Evolutionary conservation across 2,329 filamentous ascomycete species (phyloP).

Genomic region (Alternaria hordeiaustralica): DNA sequence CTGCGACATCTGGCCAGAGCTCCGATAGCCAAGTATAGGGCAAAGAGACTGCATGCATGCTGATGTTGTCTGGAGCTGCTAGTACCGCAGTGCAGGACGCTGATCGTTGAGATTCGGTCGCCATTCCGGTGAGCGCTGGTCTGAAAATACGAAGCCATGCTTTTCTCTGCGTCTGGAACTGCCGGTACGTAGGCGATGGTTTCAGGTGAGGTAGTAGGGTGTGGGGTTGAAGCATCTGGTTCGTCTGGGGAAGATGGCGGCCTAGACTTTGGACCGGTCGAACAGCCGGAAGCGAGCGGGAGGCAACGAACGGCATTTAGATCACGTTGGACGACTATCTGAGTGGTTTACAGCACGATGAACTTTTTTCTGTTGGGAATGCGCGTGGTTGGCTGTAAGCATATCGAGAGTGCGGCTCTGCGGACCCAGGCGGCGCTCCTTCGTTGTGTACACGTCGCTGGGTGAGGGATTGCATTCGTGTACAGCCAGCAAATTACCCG

Average conservation of each 20-base stretch:
- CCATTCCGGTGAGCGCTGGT: background rate
- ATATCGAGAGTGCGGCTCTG: constrained; percentile 15
- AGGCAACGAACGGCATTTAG: constrained; percentile 12
- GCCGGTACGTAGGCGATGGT: constrained; percentile 9
- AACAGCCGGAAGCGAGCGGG: constrained; percentile 14
- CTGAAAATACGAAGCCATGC: background rate
- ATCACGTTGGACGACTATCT: background rate
- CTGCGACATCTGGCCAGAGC: background rate
- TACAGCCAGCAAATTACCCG: constrained; percentile 7
- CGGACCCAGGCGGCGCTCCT: constrained; percentile 7
- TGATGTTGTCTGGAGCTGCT: background rate
- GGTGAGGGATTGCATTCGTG: background rate
- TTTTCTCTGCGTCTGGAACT: constrained; percentile 16
- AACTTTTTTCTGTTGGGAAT: constrained; percentile 19
- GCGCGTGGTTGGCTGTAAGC: constrained; percentile 8
- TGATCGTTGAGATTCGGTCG: background rate
- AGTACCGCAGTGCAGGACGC: background rate
- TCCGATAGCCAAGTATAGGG: background rate
- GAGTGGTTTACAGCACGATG: constrained; percentile 12
- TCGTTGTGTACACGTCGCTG: background rate
- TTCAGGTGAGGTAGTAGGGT: constrained; percentile 17
- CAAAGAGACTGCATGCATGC: background rate
- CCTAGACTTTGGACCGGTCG: constrained; percentile 6
- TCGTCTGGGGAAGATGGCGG: constrained; percentile 21
- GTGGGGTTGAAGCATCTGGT: constrained; percentile 18